A percentile compares a stretch with the other conserved stretches of the same genome.
phyloP scores from a whole-genome alignment of 352 stramenopile genomes.

The Phytophthora litchii region DNA sequence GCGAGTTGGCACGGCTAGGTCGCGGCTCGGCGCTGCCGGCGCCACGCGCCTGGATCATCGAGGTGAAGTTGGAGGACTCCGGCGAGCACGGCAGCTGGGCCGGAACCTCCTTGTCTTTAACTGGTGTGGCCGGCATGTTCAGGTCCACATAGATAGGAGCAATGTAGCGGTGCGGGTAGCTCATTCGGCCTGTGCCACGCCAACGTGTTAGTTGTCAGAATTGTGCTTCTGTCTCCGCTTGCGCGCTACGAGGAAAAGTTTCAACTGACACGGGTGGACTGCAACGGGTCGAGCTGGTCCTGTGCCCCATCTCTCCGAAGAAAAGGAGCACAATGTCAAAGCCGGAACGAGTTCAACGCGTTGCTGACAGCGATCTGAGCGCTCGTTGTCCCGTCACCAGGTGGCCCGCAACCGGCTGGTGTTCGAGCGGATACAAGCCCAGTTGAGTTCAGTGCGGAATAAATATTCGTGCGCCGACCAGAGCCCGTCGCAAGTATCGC shows the following conservation, averaged over 20 bases:
- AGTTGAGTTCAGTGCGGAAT: constrained; percentile 12
- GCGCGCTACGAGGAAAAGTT: constrained; percentile 33
- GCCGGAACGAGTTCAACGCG: constrained; percentile 13
- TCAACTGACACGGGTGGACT: constrained; percentile 34
- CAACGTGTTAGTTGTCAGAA: constrained; percentile 3
- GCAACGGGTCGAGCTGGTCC: constrained; percentile 23
- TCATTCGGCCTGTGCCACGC: constrained; percentile 29
- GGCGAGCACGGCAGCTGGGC: constrained; percentile 20
- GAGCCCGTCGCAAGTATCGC: neutral
- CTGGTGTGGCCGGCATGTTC: constrained; percentile 36
- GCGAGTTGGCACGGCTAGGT: constrained; percentile 38
- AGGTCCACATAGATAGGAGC: constrained; percentile 49
- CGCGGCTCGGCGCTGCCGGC: constrained; percentile 28
- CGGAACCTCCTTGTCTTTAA: constrained; percentile 28
- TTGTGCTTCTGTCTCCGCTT: constrained; percentile 13
- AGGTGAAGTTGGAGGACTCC: constrained; percentile 22
- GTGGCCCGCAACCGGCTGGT: constrained; percentile 21
- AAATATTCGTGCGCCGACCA: neutral
- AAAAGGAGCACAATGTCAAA: constrained; percentile 33
- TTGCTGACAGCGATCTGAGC: constrained; percentile 32
- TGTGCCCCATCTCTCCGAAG: constrained; percentile 25
- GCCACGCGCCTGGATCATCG: constrained; percentile 19
- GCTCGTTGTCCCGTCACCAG: constrained; percentile 15
- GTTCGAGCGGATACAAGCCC: constrained; percentile 20
- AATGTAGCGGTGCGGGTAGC: constrained; percentile 43